phyloP scores from a whole-genome alignment of 805 yeast genomes.

The Wickerhamomyces subpelliculosus region DNA sequence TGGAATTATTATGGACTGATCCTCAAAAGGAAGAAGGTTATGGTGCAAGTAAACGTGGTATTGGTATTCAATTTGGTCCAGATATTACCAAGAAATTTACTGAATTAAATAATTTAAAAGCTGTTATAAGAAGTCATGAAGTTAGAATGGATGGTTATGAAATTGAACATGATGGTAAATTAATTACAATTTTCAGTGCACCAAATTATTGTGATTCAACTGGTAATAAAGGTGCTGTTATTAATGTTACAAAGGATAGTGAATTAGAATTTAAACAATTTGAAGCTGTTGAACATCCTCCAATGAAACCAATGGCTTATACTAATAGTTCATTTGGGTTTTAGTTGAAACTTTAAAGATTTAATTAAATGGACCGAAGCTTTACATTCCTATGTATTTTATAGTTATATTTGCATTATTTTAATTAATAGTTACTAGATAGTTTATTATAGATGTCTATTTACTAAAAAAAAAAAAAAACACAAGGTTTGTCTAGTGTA shows the following conservation, averaged over 20 bases:
- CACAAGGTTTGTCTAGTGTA: too few relatives aligned
- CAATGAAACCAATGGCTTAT: constrained; percentile 92
- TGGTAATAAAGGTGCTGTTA: constrained; percentile 86
- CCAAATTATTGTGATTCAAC: constrained; percentile 95
- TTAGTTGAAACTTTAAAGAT: neutral
- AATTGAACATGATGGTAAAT: constrained; percentile 76
- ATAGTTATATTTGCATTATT: too few relatives aligned
- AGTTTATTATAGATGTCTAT: too few relatives aligned
- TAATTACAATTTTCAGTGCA: constrained; percentile 94
- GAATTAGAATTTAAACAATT: constrained; percentile 55
- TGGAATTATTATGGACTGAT: constrained; percentile 97
- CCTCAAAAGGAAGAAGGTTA: constrained; percentile 79
- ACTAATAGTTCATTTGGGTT: constrained; percentile 29
- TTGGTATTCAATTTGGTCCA: constrained; percentile 95
- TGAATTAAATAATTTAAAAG: constrained; percentile 60
- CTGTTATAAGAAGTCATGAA: constrained; percentile 90
- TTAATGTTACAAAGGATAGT: constrained; percentile 50
- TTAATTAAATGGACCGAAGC: too few relatives aligned
- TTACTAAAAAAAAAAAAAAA: too few relatives aligned
- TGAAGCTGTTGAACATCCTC: constrained; percentile 84
- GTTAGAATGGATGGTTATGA: constrained; percentile 90
- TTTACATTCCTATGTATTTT: too few relatives aligned
- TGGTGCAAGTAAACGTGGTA: constrained; percentile 86
- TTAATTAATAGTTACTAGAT: too few relatives aligned
- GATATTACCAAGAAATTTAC: constrained; percentile 83